Evolutionary conservation across 1,139 yeast species (phyloP), one percentile per base, ranked within the genome.

Genomic region (Debaryomyces subglobosus): DNA sequence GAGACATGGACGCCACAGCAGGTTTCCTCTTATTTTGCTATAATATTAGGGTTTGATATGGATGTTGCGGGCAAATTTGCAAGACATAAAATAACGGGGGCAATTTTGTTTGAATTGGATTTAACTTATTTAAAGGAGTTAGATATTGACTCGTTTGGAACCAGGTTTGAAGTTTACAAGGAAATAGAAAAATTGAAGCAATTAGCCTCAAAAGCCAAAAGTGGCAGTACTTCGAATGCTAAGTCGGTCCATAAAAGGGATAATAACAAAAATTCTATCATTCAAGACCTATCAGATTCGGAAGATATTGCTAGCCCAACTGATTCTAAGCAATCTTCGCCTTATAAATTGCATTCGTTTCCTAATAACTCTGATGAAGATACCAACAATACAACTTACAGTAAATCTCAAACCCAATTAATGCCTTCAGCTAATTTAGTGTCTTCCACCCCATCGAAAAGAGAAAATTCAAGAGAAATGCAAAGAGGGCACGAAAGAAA

Each of bases 91-190:
- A 90, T 94, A 51, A 86, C 94, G 0, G 99, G 99, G 15, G 74
- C 82, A 3, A 92, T 94, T 45, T 70, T 94, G 45, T 74, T 94
- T 48, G 96, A 92, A 64, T 77, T 95, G 56, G 97, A 92, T 61
- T 77, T 92, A 56, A 81, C 90, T 1, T 89, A 89, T 60, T 77
- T 94, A 60, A 94, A 94, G 64, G 99, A 94, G 66, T 74, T 94
- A 50, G 99, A 92, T 53, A 94, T 94, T 46, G 79, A 84, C 48
- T 89, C 96, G 3, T 94, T 94, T 72, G 99, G 99, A 20, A 92
- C 97, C 1, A 77, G 99, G 52, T 94, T 91, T 68, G 97, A 92
- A 66, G 82, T 95, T 39, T 85, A 85, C 65, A 90, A 90, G 63
- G 96, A 89, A 64, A 92, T 94, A 60, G 96, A 89, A 64, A 80